Conservation (phyloP, 768 basidiomycete genomes). For the Auriscalpium orientale region DNA sequence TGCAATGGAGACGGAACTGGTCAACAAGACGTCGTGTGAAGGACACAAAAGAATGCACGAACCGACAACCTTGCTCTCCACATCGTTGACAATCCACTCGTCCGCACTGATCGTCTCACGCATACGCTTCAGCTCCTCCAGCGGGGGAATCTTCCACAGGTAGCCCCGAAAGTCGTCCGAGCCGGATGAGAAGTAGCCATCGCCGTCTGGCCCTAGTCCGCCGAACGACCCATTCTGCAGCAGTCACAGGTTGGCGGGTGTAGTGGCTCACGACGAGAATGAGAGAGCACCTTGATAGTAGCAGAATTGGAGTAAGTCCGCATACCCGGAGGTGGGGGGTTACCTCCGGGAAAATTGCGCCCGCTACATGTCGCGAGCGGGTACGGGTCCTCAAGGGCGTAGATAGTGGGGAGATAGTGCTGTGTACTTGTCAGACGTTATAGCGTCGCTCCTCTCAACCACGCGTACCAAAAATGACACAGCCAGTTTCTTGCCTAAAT, state of each 20-base stretch:
- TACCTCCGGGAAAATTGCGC: conserved; percentile 47
- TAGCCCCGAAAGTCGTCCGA: conserved; percentile 81
- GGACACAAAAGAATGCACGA: background rate
- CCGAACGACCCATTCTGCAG: conserved; percentile 48
- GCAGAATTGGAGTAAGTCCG: conserved; percentile 63
- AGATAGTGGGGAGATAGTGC: conserved; percentile 69
- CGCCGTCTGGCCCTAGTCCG: conserved; percentile 41
- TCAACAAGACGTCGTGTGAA: background rate
- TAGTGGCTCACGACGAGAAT: background rate
- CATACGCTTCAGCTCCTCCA: conserved; percentile 33
- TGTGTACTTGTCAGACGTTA: conserved; percentile 17
- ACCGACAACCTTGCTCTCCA: conserved; percentile 31
- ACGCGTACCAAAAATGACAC: conserved; percentile 57
- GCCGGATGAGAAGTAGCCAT: conserved; percentile 63
- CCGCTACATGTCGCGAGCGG: conserved; percentile 68
- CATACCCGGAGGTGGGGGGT: conserved; percentile 35
- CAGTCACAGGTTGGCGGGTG: background rate
- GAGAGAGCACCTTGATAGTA: conserved; percentile 62
- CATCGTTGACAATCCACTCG: conserved; percentile 36
- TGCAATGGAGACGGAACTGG: no score
- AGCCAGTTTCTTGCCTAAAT: conserved; percentile 51
- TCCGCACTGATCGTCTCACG: conserved; percentile 38
- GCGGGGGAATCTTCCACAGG: conserved; percentile 65
- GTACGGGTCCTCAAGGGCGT: conserved; percentile 54
- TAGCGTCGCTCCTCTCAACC: background rate